These are phyloP conservation scores for Thozetella sp. DNA, from an alignment of 495 filamentous ascomycete genomes.

Conservation along the genomic window DNA sequence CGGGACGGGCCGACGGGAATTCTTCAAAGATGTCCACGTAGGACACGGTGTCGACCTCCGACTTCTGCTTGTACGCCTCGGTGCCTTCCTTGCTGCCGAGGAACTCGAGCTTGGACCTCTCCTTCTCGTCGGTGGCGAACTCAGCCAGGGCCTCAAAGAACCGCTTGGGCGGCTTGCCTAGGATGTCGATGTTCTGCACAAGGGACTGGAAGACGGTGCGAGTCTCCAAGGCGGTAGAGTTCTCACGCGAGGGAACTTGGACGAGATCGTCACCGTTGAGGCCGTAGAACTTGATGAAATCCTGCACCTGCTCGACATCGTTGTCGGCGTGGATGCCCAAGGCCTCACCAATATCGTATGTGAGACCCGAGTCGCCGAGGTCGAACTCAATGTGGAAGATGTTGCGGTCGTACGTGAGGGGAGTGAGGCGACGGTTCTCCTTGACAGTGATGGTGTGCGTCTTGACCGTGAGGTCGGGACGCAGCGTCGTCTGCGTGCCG, in stretches of 20 bases:
- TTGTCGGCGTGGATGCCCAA: slow-evolving; percentile 96
- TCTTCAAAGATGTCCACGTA: slow-evolving; percentile 89
- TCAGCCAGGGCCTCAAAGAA: slow-evolving; percentile 94
- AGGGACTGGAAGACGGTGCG: slow-evolving; percentile 93
- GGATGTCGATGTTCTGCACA: slow-evolving; percentile 94
- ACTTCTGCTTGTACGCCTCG: slow-evolving; percentile 91
- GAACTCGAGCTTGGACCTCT: slow-evolving; percentile 77
- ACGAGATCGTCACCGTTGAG: slow-evolving; percentile 81
- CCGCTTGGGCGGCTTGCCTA: slow-evolving; percentile 92
- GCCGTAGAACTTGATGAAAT: slow-evolving; percentile 89
- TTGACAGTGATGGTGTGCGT: slow-evolving; percentile 88
- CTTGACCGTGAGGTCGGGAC: slow-evolving; percentile 84
- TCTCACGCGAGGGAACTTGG: slow-evolving; percentile 87
- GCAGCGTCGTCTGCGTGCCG: slow-evolving; percentile 68
- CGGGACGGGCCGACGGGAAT: slow-evolving; percentile 84
- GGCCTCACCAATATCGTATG: slow-evolving; percentile 97
- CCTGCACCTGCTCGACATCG: slow-evolving; percentile 71
- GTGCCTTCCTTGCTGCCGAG: slow-evolving; percentile 83
- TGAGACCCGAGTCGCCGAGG: slow-evolving; percentile 84
- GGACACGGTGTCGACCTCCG: slow-evolving; percentile 91
- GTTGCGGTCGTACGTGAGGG: slow-evolving; percentile 88
- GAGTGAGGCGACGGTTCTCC: slow-evolving; percentile 92
- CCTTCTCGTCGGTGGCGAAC: slow-evolving; percentile 78
- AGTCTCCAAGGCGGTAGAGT: slow-evolving; percentile 75
- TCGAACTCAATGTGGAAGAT: slow-evolving; percentile 99